Evolutionary conservation across 1,284 basidiomycete genomes (phyloP), one percentile per base, ranked within the genome.

Genomic region (Phellopilus nigrolimitatus): DNA sequence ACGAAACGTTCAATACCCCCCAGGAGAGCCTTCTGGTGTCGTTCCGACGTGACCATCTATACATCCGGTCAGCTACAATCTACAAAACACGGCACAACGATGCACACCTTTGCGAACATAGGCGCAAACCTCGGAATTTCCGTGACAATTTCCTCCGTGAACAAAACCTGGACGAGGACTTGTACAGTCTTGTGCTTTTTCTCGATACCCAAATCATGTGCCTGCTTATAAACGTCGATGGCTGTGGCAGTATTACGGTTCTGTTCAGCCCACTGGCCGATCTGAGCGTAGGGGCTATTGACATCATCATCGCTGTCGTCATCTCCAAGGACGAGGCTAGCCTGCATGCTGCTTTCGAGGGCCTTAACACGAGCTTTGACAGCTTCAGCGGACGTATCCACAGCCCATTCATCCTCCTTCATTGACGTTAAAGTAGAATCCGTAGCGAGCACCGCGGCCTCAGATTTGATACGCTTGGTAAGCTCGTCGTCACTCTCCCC

Each of bases 151-250:
- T 91, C 74, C 48, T 81, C 79, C 24, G 87, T 88, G 71, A 98
- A 97, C 42, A 98, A 74, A n/a, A 82, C 79, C 64, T 95, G 88
- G 25, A 86, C 86, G 45, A 99, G 73, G 49, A 95, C 84, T 56
- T 91, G 79, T 27, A 97, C 74, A 1, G 88, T 79, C 78, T 91
- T 95, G 78, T 98, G 92, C 72, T 98, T 99, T 76, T 92, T 95
- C 64, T 91, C 91, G 59, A 99, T 89, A 28, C 90, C 91, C 33
- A 95, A 67, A 56, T 97, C 94, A 65, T 95, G 89, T 3, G 90
- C 89, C 73, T 94, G 93, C 69, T 91, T 88, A 72, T 80, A 90
- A 52, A 97, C 79, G 15, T 86, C 81, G 52, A 87, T 74, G 4
- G 84, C 71, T 37, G 71, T 70, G 44, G 72, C 68, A 6, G 71